These are phyloP conservation scores for Sarocladium oryzae DNA, from an alignment of 2,329 filamentous ascomycete species.

Conservation along the genomic window DNA sequence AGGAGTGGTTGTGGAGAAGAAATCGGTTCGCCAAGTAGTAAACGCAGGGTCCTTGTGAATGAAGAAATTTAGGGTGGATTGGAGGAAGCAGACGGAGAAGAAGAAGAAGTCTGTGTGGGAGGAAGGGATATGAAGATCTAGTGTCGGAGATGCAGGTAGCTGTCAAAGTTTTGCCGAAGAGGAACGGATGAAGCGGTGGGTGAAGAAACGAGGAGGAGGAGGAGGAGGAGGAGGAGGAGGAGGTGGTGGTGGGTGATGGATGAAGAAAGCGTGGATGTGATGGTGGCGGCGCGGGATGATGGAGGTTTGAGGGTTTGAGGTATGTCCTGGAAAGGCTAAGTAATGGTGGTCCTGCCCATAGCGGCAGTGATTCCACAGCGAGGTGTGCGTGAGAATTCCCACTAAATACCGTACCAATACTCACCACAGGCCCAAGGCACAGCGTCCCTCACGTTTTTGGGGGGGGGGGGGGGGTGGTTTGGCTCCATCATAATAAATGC, in stretches of 20 bases:
- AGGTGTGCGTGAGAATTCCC: no score
- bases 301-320: constrained; percentile 1
- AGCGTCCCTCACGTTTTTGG: no score
- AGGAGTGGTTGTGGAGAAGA: background rate
- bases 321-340: constrained; percentile 3
- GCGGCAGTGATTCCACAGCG: no score
- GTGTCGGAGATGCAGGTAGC: background rate
- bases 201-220: background rate
- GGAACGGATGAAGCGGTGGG: background rate
- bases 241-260: background rate
- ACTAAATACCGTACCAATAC: no score
- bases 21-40: background rate
- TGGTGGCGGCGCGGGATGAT: background rate
- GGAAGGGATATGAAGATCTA: no score
- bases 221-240: background rate
- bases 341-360: no score
- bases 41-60: background rate
- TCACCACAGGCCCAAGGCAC: no score
- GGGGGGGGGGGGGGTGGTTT: no score
- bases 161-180: background rate
- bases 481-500: no score
- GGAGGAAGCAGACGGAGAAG: no score
- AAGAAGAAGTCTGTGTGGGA: no score
- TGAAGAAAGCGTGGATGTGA: background rate
- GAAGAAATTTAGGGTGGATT: background rate